Evolutionary conservation across 257 asterid species (phyloP), one percentile per base, ranked within the genome.

Genomic region (Fraxinus excelsior): DNA sequence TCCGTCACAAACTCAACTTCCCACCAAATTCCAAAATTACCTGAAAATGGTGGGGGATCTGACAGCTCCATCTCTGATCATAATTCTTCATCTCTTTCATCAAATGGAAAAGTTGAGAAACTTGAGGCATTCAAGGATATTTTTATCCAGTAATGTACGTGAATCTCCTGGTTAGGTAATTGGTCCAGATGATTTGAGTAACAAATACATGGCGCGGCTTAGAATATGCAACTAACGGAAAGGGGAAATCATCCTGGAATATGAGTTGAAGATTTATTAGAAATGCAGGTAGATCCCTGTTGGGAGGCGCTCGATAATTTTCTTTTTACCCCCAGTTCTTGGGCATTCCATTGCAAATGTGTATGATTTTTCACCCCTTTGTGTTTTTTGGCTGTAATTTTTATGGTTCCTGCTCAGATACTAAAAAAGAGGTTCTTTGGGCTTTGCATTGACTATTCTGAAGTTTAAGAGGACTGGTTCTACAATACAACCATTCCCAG

Each of bases 41-140:
- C 90, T n/a, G 91, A 84, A 87, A 90, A 87, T 81, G 95, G 89
- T 65, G 80, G 14, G 23, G 66, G 79, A 65, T 64, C 71, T 32
- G 67, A 72, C 84, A 74, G 25, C 81, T 64, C 83, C 51, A 77
- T 72, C 38, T 8, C 86, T 35, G 84, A 79, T 82, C 81, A 79
- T 65, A 72, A 49, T 38, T 46, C 78, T 16, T 72, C 44, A 9
- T 19, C 84, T 67, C 44, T 80, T 31, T 78, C 94, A 7, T 76
- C 92, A 25, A 95, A 91, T 70, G 98, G 99, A 46, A 88, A 68
- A 46, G 21, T 91, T 35, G 96, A 86, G 82, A 88, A 85, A 67
- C 74, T 80, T 73, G 91, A 87, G 60, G 80, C 84, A 34, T 81
- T 90, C 35, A 87, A 87, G 89, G 87, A 86, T 79, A 88, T 91